Evolutionary conservation across 2,329 filamentous ascomycete species (phyloP), one percentile per base, ranked within the genome.

Genomic region (Seiridium unicorne): DNA sequence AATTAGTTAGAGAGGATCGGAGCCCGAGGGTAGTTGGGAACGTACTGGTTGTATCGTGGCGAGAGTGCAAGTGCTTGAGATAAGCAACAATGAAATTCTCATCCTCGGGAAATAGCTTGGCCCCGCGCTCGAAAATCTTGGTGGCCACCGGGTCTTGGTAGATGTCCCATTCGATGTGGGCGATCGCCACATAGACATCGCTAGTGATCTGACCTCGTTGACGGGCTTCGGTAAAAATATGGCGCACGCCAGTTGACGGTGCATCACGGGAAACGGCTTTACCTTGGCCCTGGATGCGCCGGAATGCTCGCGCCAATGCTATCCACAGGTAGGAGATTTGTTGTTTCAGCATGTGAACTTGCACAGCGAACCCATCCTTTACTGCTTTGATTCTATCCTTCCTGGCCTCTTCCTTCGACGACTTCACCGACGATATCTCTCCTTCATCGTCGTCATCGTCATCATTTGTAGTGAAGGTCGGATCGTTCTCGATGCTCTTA

Each of bases 321-420:
- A 98, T 96, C 95, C 95, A 99, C 4, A 93, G 89, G 69, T 92
- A 93, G 0, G 95, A 96, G 59, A 99, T 89, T 1, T 92, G 94
- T 67, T 90, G 89, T 47, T 90, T 94, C 31, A 98, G 82, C 13
- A 90, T 81, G 35, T 89, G 87, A 40, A 89, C 87, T 70, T 97
- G 92, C 4, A 84, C 84, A 6, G 86, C 84, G 69, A 91, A 90
- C 9, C 87, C 87, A 62, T 90, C 84, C 69, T 86, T 81, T 31
- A 89, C 82, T 13, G 82, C 81, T 56, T 82, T 79, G 51, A 87
- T 81, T 64, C 89, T 86, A 57, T 87, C 81, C 66, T 93, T 88
- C 58, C 85, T 87, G 11, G 84, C 81, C 63, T 86, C 87, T 55
- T 80, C 76, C 59, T 78, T 79, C 1, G 76, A 66, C 5, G 67